These are phyloP conservation scores for Solanum raphanifolium DNA, from an alignment of 257 asterid genomes.

Conservation along the genomic window DNA sequence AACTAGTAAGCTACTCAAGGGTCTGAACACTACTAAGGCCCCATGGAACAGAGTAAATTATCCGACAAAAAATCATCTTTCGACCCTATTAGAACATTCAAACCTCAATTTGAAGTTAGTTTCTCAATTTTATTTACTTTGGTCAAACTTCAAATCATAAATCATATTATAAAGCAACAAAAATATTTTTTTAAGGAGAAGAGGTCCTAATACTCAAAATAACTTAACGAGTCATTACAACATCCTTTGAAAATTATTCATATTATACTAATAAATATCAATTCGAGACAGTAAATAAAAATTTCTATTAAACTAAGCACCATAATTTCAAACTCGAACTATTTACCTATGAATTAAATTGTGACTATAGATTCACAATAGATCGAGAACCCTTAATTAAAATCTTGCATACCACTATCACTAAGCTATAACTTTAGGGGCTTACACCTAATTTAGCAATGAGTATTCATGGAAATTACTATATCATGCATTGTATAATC, in stretches of 20 bases:
- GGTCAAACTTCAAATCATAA: background rate
- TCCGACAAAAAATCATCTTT: background rate
- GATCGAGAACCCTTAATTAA: background rate
- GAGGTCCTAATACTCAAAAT: background rate
- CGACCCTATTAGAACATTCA: background rate
- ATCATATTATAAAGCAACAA: background rate
- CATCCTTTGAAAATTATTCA: background rate
- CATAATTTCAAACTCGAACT: background rate
- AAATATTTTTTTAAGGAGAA: background rate
- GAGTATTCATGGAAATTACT: background rate
- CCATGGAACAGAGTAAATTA: background rate
- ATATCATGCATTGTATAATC: background rate
- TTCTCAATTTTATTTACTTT: background rate
- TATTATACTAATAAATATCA: background rate
- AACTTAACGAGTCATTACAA: background rate
- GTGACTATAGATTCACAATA: background rate
- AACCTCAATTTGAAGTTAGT: background rate
- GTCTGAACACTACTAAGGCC: background rate
- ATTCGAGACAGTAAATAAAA: background rate
- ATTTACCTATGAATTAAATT: background rate
- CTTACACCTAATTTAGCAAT: background rate
- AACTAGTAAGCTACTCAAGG: background rate
- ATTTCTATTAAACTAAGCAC: background rate
- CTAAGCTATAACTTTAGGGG: background rate
- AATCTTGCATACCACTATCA: background rate